Conservation (phyloP, 73 alveolate genomes). For the Tetrahymena borealis region DNA sequence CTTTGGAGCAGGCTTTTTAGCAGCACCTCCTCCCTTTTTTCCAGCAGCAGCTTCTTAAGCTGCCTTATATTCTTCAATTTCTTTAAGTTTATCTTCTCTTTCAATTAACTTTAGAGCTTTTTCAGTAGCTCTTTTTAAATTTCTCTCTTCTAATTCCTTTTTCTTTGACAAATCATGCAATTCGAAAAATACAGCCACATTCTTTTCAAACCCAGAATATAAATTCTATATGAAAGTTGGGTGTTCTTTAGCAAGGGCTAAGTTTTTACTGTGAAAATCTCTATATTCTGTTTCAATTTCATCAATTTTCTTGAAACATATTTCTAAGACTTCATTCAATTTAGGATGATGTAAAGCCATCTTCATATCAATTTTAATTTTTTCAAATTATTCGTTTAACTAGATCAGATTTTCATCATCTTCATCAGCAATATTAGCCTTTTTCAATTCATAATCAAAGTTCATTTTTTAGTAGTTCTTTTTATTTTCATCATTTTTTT, state of each 20-base stretch:
- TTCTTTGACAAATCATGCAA: slow-evolving; percentile 7
- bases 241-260: slow-evolving; percentile 8
- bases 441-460: slow-evolving; percentile 21
- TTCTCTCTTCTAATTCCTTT: neutral
- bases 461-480: slow-evolving; percentile 3
- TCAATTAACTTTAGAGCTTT: slow-evolving; percentile 17
- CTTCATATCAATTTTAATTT: slow-evolving; percentile 7
- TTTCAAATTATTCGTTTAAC: neutral
- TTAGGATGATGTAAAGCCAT: slow-evolving; percentile 39
- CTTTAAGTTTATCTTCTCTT: slow-evolving; percentile 25
- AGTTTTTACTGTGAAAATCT: slow-evolving; percentile 20
- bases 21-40: slow-evolving; percentile 33
- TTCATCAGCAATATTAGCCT: slow-evolving; percentile 42
- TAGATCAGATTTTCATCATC: slow-evolving; percentile 30
- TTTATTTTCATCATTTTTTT: slow-evolving; percentile 40
- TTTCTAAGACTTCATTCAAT: slow-evolving; percentile 13
- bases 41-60: slow-evolving; percentile 30
- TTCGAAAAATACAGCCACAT: slow-evolving; percentile 5
- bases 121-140: slow-evolving; percentile 3
- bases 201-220: slow-evolving; percentile 20
- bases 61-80: slow-evolving; percentile 36
- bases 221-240: slow-evolving; percentile 3
- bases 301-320: slow-evolving; percentile 10
- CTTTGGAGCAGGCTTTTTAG: slow-evolving; percentile 24
- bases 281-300: slow-evolving; percentile 24